Evolutionary conservation across 345 rosid species (phyloP).

Genomic region (Acer saccharum): DNA sequence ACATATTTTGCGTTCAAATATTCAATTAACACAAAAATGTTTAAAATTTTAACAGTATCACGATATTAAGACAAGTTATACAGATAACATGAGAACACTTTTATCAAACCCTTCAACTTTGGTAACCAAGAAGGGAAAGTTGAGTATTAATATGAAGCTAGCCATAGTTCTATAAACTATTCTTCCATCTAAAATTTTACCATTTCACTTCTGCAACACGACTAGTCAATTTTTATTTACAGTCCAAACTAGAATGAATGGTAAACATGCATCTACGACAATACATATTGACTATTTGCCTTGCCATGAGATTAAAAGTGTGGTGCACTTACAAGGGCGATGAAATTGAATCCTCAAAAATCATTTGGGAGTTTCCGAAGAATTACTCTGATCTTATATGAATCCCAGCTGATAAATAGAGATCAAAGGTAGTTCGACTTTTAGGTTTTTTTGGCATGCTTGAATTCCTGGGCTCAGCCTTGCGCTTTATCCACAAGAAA

Average conservation of each 20-base stretch:
- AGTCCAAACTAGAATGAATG: background rate
- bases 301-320: too few relatives aligned
- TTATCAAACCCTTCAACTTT: too few relatives aligned
- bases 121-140: background rate
- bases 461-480: constrained; percentile 53
- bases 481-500: constrained; percentile 90
- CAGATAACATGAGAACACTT: too few relatives aligned
- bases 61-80: too few relatives aligned
- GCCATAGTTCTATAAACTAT: too few relatives aligned
- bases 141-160: background rate
- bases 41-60: too few relatives aligned
- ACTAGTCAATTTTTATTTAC: background rate
- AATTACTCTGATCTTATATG: background rate
- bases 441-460: constrained; percentile 61
- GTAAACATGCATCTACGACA: background rate
- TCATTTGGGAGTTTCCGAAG: too few relatives aligned
- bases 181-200: background rate
- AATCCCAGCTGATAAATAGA: background rate
- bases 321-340: background rate
- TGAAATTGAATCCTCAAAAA: too few relatives aligned
- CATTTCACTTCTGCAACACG: background rate
- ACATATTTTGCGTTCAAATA: too few relatives aligned
- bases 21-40: too few relatives aligned
- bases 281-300: too few relatives aligned
- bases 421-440: constrained; percentile 29